A percentile compares a stretch with the other conserved stretches of the same genome.
These are phyloP conservation scores for Diaporthe ampelina DNA, from an alignment of 2,329 filamentous ascomycete species.

Conservation along the genomic window DNA sequence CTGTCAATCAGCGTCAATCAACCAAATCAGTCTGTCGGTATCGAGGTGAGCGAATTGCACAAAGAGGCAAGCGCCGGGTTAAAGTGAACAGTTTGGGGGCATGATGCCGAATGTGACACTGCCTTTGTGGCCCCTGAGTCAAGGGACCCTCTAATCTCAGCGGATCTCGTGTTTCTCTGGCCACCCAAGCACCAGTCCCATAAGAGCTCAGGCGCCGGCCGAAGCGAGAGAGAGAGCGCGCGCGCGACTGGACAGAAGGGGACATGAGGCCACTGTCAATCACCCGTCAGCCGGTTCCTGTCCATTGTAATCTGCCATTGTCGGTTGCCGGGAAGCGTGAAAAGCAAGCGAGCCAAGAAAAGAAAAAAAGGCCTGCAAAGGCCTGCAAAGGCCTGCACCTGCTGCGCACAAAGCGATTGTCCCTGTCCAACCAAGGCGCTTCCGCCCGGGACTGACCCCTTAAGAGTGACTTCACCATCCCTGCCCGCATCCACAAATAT, in stretches of 20 bases:
- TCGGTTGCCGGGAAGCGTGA: background rate
- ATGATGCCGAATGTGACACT: slow-evolving; percentile 12
- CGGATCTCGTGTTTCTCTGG: slow-evolving; percentile 26
- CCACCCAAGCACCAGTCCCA: slow-evolving; percentile 23
- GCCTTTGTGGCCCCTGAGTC: slow-evolving; percentile 33
- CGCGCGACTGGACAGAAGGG: slow-evolving; percentile 2
- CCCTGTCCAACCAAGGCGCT: slow-evolving; percentile 22
- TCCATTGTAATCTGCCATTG: slow-evolving; percentile 27
- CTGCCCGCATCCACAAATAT: slow-evolving; percentile 24
- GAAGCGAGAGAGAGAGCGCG: slow-evolving; percentile 24
- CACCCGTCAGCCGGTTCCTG: background rate
- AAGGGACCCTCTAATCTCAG: slow-evolving; percentile 21
- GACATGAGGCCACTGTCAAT: slow-evolving; percentile 19
- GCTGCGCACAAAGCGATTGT: slow-evolving; percentile 10
- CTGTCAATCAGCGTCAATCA: background rate
- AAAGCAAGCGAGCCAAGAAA: slow-evolving; percentile 19
- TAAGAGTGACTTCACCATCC: slow-evolving; percentile 22
- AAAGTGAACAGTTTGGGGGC: background rate
- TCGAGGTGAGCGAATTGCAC: background rate
- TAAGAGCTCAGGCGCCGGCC: slow-evolving; percentile 8
- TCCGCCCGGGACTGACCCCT: slow-evolving; percentile 13
- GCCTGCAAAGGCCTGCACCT: background rate
- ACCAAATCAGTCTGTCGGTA: background rate
- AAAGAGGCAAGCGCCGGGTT: slow-evolving; percentile 16
- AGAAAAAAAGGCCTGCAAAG: background rate